Conservation (phyloP, 352 stramenopile species). For the Pythium brachiatum region DNA sequence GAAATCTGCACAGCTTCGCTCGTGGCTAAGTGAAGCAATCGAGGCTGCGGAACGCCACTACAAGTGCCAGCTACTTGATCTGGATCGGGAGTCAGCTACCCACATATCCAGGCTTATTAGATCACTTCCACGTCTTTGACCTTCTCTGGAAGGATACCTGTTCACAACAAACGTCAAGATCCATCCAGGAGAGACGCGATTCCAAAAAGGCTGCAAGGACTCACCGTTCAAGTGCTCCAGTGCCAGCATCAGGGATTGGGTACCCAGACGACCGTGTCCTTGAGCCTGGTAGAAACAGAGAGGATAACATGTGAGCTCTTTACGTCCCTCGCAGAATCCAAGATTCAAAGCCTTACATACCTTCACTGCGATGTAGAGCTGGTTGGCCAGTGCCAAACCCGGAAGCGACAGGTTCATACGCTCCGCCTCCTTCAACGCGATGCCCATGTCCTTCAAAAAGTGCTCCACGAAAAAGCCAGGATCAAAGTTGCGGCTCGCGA, state of each 20-base stretch:
- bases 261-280: slow-evolving; percentile 75
- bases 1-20: not conserved
- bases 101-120: not conserved
- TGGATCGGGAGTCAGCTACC: not conserved
- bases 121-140: slow-evolving; percentile 3
- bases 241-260: slow-evolving; percentile 83
- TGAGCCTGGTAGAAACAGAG: slow-evolving; percentile 45
- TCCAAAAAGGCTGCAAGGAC: slow-evolving; percentile 1
- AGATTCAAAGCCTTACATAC: slow-evolving; percentile 32
- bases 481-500: slow-evolving; percentile 86
- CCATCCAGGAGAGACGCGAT: too few species aligned
- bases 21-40: not conserved
- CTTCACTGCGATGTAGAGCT: slow-evolving; percentile 86
- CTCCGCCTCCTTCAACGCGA: slow-evolving; percentile 84
- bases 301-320: not conserved
- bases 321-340: not conserved
- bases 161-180: not conserved
- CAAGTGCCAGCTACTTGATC: not conserved
- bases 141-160: slow-evolving; percentile 12
- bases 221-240: slow-evolving; percentile 85
- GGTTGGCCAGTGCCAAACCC: slow-evolving; percentile 79
- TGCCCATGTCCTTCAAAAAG: slow-evolving; percentile 91
- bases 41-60: not conserved
- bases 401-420: slow-evolving; percentile 85
- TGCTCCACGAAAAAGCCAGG: slow-evolving; percentile 91